phyloP scores from a whole-genome alignment of 352 stramenopile species.

The Pythium guiyangense region DNA sequence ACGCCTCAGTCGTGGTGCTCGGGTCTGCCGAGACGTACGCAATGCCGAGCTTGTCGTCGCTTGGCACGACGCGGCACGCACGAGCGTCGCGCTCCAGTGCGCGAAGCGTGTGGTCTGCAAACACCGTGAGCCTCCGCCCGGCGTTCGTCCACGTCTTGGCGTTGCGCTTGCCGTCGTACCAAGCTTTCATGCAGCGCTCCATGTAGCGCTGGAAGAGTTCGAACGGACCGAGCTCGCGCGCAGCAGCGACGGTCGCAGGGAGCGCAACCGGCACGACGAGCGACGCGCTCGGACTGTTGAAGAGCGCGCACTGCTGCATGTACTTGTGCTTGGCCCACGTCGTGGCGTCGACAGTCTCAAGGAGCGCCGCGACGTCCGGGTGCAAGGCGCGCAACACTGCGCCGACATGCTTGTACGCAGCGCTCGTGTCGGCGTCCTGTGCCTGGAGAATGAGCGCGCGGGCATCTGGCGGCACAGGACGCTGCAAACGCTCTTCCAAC shows the following conservation, averaged over 20 bases:
- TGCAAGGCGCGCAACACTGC: slow-evolving; percentile 14
- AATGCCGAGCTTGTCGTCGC: slow-evolving; percentile 28
- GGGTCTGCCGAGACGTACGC: slow-evolving; percentile 36
- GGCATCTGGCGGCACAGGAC: slow-evolving; percentile 14
- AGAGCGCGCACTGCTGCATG: slow-evolving; percentile 27
- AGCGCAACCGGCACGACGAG: slow-evolving; percentile 22
- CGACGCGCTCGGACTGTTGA: slow-evolving; percentile 30
- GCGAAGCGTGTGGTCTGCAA: slow-evolving; percentile 26
- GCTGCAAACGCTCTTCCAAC: slow-evolving; percentile 29
- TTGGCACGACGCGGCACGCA: slow-evolving; percentile 34
- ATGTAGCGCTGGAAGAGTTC: slow-evolving; percentile 46
- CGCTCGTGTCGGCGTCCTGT: slow-evolving; percentile 23
- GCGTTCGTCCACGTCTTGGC: slow-evolving; percentile 22
- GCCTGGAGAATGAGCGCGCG: slow-evolving; percentile 22
- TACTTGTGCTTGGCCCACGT: slow-evolving; percentile 40
- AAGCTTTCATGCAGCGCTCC: slow-evolving; percentile 32
- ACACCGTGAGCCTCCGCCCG: slow-evolving; percentile 24
- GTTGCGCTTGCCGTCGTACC: slow-evolving; percentile 39
- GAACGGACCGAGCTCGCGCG: slow-evolving; percentile 25
- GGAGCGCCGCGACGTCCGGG: slow-evolving; percentile 15
- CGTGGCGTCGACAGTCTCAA: slow-evolving; percentile 21
- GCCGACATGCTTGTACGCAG: slow-evolving; percentile 25
- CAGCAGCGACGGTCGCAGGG: slow-evolving; percentile 9
- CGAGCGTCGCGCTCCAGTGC: slow-evolving; percentile 24
- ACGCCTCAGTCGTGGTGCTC: background rate